Base-by-base conservation (phyloP, 768 basidiomycete genomes). In the Dioszegia hungarica region DNA sequence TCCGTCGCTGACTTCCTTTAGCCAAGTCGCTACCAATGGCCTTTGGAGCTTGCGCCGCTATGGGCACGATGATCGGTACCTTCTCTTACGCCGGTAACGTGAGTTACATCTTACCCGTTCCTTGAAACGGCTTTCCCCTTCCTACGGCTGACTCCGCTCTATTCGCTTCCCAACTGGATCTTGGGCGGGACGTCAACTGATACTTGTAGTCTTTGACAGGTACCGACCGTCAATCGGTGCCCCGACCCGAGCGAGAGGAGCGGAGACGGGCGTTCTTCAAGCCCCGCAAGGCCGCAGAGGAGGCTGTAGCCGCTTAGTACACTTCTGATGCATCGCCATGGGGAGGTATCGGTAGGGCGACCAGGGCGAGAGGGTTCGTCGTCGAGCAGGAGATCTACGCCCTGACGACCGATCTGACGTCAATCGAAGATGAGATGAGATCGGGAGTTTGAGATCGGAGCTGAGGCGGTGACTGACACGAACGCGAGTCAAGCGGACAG, bases 21-120 rank as follows among this genome's bases (percentile, higher is more conserved):
- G 90, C 84, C 51, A 86, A 88, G 59, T 95, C 91, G 29, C 67
- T 94, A 63, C 91, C 91, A 5, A 79, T 86, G 70, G 90, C 88
- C 28, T 66, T 91, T 17, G 88, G 84, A 20, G 84, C 86, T 29
- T 93, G 90, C 73, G 85, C 81, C 1, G 79, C 86, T 47, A 79
- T 93, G 55, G 91, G 89, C 48, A 85, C 85, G 12, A 81, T 85
- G 5, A 83, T 91, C 73, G 93, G 90, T 15, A 82, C 84, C 37
- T 89, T 86, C 71, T 87, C 91, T 66, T 87, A 86, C 62, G 82
- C 86, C 22, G 89, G 90, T 51, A 80, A 84, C 65, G 72, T 73
- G 54, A 66, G 68, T 66, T 14, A 12, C 6, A 22, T 34, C n/a
- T 41, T 27, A 31, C 47, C 2, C 10, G 5, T 19, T 3, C 33